Evolutionary conservation across 441 rosid species (phyloP).

Genomic region (Eruca vesicaria): DNA sequence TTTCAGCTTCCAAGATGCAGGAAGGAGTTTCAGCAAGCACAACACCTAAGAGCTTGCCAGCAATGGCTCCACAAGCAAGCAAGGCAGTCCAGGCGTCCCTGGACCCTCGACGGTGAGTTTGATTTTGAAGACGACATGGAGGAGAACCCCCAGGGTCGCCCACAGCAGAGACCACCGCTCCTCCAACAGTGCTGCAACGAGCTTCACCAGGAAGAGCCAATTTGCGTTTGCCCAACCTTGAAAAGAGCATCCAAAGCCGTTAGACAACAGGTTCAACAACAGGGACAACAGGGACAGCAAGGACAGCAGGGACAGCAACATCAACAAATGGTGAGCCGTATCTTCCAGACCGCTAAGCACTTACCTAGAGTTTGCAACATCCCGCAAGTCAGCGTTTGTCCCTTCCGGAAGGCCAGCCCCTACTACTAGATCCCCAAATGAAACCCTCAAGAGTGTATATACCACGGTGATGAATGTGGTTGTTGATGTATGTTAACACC

Average conservation of each 20-base stretch:
- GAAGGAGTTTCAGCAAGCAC: constrained; percentile 24
- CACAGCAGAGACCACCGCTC: neutral
- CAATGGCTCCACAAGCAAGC: neutral
- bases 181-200: constrained; percentile 26
- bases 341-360: neutral
- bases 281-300: neutral
- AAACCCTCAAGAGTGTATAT: neutral
- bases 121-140: constrained; percentile 20
- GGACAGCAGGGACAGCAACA: constrained; percentile 14
- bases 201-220: constrained; percentile 11
- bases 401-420: neutral
- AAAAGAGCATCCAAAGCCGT: constrained; percentile 7
- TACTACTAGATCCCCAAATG: neutral
- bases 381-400: neutral
- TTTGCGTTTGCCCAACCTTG: constrained; percentile 25
- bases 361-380: constrained; percentile 12
- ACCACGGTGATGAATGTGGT: neutral
- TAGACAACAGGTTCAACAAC: neutral
- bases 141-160: neutral
- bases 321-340: neutral
- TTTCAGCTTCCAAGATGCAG: neutral
- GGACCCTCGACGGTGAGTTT: constrained; percentile 7
- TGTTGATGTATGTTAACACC: constrained; percentile 10
- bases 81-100: neutral
- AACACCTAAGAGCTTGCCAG: constrained; percentile 17